These are phyloP conservation scores for Mayamaea pseudoterrestris DNA, from an alignment of 108 stramenopile species.

Conservation along the genomic window DNA sequence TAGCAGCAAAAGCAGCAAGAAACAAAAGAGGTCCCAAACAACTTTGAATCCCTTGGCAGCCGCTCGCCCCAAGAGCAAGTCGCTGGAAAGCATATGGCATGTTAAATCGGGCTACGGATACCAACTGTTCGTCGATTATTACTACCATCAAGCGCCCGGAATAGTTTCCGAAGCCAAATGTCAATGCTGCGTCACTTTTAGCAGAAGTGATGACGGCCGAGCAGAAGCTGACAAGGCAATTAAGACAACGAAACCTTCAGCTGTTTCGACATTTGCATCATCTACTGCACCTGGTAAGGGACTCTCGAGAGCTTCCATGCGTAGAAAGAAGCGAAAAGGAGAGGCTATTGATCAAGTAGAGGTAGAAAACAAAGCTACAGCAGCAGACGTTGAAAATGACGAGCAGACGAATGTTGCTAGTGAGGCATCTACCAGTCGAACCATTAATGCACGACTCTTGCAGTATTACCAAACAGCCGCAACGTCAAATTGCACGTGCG, in stretches of 20 bases:
- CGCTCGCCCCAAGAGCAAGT: neutral
- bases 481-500: neutral
- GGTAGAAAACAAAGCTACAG: neutral
- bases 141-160: conserved; percentile 39
- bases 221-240: conserved; percentile 54
- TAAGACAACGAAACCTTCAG: conserved; percentile 26
- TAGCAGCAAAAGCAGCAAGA: no score
- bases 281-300: neutral
- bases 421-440: no score
- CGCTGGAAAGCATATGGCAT: conserved; percentile 29
- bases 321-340: neutral
- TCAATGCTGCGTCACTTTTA: neutral
- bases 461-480: neutral
- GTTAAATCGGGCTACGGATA: conserved; percentile 53
- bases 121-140: conserved; percentile 48
- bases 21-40: no score
- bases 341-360: neutral
- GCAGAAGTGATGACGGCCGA: conserved; percentile 9
- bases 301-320: neutral
- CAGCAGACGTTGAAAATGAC: neutral
- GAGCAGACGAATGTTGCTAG: neutral
- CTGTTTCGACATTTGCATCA: neutral
- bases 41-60: neutral
- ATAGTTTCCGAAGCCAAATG: conserved; percentile 13
- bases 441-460: neutral